These are phyloP conservation scores for Arachis hypogaea DNA, from an alignment of 306 rosid genomes.

Conservation along the genomic window DNA sequence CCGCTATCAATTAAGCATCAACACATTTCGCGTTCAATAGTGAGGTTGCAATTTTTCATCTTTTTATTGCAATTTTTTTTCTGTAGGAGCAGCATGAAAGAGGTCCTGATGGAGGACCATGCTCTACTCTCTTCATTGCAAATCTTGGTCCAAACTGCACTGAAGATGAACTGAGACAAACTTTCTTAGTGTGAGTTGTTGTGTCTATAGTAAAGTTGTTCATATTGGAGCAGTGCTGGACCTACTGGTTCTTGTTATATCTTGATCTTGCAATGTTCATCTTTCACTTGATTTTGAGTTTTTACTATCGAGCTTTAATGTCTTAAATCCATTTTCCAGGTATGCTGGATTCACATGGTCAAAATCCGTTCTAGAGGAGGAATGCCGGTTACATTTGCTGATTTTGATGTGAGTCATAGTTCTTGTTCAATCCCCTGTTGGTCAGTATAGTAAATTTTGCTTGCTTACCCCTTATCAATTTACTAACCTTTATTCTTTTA, in stretches of 20 bases:
- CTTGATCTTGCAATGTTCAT: slow-evolving; percentile 31
- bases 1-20: too few species aligned
- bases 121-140: slow-evolving; percentile 95
- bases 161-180: slow-evolving; percentile 81
- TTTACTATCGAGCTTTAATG: slow-evolving; percentile 28
- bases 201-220: slow-evolving; percentile 18
- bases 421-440: not conserved
- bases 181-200: slow-evolving; percentile 73
- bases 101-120: slow-evolving; percentile 54
- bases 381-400: slow-evolving; percentile 99
- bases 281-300: slow-evolving; percentile 29
- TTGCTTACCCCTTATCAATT: not conserved
- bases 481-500: slow-evolving; percentile 26
- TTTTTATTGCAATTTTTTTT: too few species aligned
- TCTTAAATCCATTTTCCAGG: slow-evolving; percentile 48
- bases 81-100: slow-evolving; percentile 68
- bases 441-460: not conserved
- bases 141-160: slow-evolving; percentile 95
- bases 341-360: slow-evolving; percentile 76
- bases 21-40: too few species aligned
- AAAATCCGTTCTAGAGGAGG: slow-evolving; percentile 94
- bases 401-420: slow-evolving; percentile 67
- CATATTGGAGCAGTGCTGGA: not conserved
- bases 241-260: slow-evolving; percentile 32
- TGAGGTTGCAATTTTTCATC: too few species aligned